A percentile compares a stretch with the other conserved stretches of the same genome.
Conservation (phyloP, 176 grass and related monocot species). For the Bolboschoenus planiculmis region DNA sequence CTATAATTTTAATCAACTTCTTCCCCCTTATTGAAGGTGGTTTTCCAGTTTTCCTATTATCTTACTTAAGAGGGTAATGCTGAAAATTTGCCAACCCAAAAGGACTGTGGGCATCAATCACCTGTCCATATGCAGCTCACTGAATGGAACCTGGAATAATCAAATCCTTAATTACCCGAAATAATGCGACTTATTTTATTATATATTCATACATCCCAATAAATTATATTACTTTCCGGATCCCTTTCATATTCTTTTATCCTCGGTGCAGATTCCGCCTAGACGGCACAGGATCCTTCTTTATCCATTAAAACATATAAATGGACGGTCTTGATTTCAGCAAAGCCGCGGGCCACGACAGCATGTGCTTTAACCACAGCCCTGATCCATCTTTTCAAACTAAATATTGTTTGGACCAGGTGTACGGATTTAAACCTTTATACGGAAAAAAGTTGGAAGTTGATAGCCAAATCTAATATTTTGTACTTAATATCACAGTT, state of each 20-base stretch:
- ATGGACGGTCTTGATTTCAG: conserved; percentile 2
- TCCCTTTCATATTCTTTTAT: not conserved
- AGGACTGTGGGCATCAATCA: not conserved
- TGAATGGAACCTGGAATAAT: not conserved
- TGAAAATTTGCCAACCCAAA: not conserved
- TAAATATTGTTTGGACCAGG: not conserved
- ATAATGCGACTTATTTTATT: not conserved
- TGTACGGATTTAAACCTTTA: no score
- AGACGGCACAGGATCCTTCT: not conserved
- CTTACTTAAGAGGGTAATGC: not conserved
- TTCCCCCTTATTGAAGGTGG: no score
- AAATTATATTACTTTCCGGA: not conserved
- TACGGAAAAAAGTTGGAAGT: no score
- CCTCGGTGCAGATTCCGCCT: conserved; percentile 1
- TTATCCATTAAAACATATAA: not conserved
- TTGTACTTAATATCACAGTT: no score
- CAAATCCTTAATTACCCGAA: not conserved
- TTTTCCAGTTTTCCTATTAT: not conserved
- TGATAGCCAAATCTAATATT: no score
- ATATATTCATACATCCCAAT: not conserved
- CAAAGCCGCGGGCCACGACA: not conserved
- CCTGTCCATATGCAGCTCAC: not conserved
- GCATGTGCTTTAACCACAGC: conserved; percentile 13
- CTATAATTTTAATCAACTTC: no score
- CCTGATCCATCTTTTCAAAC: not conserved